Evolutionary conservation across 495 filamentous ascomycete genomes (phyloP).

Genomic region (Aspergillus heteromorphus): DNA sequence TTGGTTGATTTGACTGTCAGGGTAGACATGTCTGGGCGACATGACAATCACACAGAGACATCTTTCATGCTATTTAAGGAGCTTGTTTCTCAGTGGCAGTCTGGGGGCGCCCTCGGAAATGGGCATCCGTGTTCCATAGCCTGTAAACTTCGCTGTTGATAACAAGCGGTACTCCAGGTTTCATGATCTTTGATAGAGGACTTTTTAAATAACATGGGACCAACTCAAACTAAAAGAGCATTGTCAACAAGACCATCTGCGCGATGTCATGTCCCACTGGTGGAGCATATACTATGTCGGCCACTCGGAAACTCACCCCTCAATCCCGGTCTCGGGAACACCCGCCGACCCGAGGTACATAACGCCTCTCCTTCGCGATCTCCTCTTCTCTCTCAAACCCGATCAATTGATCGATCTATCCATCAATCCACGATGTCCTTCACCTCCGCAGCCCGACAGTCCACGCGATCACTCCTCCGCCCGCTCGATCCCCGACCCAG

Average conservation of each 20-base stretch:
- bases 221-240: too few species aligned
- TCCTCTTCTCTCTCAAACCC: not conserved
- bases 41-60: not conserved
- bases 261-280: too few species aligned
- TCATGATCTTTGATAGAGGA: too few species aligned
- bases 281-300: not conserved
- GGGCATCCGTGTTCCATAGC: too few species aligned
- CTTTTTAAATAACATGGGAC: too few species aligned
- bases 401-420: not conserved
- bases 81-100: too few species aligned
- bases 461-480: not conserved
- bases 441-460: not conserved
- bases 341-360: constrained; percentile 3
- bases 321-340: constrained; percentile 11
- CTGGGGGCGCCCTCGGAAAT: too few species aligned
- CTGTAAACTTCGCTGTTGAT: too few species aligned
- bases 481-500: not conserved
- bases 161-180: too few species aligned
- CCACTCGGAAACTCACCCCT: constrained; percentile 12
- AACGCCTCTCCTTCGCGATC: not conserved
- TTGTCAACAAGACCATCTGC: too few species aligned
- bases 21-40: not conserved
- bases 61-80: not conserved
- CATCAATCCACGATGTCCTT: constrained; percentile 2
- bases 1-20: not conserved